Evolutionary conservation across 2,329 filamentous ascomycete genomes (phyloP).

Genomic region (Colletotrichum lupini): DNA sequence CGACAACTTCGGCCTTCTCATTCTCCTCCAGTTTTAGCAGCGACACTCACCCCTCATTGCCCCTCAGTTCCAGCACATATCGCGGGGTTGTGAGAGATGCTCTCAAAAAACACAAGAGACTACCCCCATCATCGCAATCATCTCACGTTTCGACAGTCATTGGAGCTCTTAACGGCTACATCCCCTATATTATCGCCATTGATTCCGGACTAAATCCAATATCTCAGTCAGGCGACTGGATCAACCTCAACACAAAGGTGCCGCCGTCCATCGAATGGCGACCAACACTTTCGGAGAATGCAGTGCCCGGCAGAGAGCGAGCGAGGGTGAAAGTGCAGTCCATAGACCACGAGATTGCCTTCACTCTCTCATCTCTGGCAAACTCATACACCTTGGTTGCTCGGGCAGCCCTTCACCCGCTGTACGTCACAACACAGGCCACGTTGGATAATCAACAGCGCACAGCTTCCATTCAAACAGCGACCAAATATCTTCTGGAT

Average conservation of each 20-base stretch:
- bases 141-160: constrained; percentile 78
- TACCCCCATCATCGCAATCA: constrained; percentile 77
- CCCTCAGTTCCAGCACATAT: constrained; percentile 82
- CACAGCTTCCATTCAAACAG: constrained; percentile 74
- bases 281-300: constrained; percentile 76
- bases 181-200: constrained; percentile 85
- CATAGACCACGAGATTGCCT: constrained; percentile 86
- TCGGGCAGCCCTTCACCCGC: constrained; percentile 75
- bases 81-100: constrained; percentile 85
- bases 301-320: constrained; percentile 72
- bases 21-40: constrained; percentile 83
- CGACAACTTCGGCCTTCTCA: constrained; percentile 88
- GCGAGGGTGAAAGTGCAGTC: constrained; percentile 76
- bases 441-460: constrained; percentile 74
- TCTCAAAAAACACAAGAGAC: constrained; percentile 89
- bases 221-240: constrained; percentile 65
- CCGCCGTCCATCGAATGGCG: constrained; percentile 83
- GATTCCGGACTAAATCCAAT: constrained; percentile 75
- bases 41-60: constrained; percentile 88
- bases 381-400: constrained; percentile 80
- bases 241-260: constrained; percentile 73
- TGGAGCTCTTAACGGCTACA: constrained; percentile 77
- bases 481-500: constrained; percentile 81
- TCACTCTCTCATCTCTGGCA: constrained; percentile 80
- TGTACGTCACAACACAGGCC: constrained; percentile 74